These are phyloP conservation scores for Tilletia walkeri DNA, from an alignment of 1,284 basidiomycete species.

Conservation along the genomic window DNA sequence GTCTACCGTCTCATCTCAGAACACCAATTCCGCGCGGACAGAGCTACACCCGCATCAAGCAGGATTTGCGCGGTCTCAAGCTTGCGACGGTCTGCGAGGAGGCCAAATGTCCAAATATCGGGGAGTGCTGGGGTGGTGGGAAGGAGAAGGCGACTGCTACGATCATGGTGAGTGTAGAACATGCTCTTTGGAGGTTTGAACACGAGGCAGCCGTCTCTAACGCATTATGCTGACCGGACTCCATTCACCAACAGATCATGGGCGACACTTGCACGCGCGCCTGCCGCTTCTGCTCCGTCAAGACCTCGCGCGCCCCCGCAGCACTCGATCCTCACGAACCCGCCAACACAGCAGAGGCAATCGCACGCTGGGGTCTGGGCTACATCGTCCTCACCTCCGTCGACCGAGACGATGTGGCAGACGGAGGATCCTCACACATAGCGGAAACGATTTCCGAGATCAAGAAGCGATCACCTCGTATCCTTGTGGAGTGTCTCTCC, in stretches of 20 bases:
- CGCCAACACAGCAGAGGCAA: conserved; percentile 96
- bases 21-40: conserved; percentile 76
- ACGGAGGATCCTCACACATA: conserved; percentile 91
- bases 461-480: conserved; percentile 88
- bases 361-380: conserved; percentile 94
- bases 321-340: conserved; percentile 95
- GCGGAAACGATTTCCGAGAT: conserved; percentile 91
- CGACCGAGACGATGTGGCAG: conserved; percentile 89
- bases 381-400: conserved; percentile 98
- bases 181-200: neutral
- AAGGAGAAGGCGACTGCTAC: conserved; percentile 73
- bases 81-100: conserved; percentile 98
- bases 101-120: conserved; percentile 97
- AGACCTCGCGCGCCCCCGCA: conserved; percentile 82
- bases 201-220: no score
- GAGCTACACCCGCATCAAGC: conserved; percentile 89
- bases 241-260: conserved; percentile 70
- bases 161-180: conserved; percentile 76
- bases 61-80: conserved; percentile 83
- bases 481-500: conserved; percentile 93
- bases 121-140: conserved; percentile 97
- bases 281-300: conserved; percentile 96
- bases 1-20: conserved; percentile 87
- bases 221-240: no score
- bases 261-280: conserved; percentile 99